phyloP scores from a whole-genome alignment of 164 flowering plant species.

The Amborella trichopoda region DNA sequence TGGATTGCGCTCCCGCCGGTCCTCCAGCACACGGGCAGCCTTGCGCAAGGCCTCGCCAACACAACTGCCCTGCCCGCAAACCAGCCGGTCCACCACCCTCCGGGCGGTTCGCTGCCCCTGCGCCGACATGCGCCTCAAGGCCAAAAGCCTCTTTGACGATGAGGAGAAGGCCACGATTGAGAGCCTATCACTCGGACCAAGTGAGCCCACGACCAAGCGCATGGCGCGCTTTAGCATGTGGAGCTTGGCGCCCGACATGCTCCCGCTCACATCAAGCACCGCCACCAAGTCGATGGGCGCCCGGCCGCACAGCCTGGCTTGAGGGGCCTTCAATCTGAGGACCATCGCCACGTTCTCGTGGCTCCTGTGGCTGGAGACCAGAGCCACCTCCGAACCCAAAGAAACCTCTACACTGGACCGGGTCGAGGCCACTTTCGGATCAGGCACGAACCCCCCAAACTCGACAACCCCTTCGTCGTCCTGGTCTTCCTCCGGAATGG shows the following conservation, averaged over 20 bases:
- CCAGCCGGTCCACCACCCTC: constrained; percentile 56
- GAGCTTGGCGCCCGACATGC: constrained; percentile 34
- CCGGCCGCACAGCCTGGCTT: constrained; percentile 31
- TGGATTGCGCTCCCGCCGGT: constrained; percentile 79
- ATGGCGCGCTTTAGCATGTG: constrained; percentile 53
- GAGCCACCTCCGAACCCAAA: constrained; percentile 59
- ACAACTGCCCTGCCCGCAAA: constrained; percentile 43
- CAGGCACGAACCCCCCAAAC: constrained; percentile 62
- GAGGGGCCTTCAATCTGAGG: constrained; percentile 56
- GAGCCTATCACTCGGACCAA: constrained; percentile 59
- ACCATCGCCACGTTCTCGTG: constrained; percentile 65
- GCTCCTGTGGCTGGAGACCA: constrained; percentile 34
- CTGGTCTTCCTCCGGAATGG: constrained; percentile 50
- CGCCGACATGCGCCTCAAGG: constrained; percentile 60
- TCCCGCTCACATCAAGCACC: constrained; percentile 56
- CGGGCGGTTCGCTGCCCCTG: constrained; percentile 64
- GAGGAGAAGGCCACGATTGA: constrained; percentile 70
- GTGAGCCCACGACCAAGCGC: constrained; percentile 51
- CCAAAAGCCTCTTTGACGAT: constrained; percentile 38
- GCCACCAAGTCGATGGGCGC: constrained; percentile 78
- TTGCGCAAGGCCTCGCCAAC: constrained; percentile 63
- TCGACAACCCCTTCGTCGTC: constrained; percentile 33
- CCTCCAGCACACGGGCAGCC: constrained; percentile 79
- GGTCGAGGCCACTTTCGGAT: constrained; percentile 7
- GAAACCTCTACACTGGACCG: constrained; percentile 12